These are phyloP conservation scores for Xylariaceae sp. DNA, from an alignment of 2,329 filamentous ascomycete genomes.

Conservation along the genomic window DNA sequence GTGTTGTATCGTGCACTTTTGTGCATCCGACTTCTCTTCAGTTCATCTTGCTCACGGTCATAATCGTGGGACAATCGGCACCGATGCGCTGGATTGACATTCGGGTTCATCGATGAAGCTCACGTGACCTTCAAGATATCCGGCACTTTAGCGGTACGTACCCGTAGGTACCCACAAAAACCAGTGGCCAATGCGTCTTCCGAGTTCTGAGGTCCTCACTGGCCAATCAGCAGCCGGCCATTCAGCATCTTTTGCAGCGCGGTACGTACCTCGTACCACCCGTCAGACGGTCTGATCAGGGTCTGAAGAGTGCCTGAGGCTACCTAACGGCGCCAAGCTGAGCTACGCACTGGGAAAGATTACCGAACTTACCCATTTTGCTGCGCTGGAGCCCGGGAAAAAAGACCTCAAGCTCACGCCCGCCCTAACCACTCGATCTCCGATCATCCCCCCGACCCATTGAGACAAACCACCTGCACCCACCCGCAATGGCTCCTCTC, in stretches of 20 bases:
- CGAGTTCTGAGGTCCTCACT: background rate
- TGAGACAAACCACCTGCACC: conserved; percentile 19
- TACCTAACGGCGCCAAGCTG: conserved; percentile 14
- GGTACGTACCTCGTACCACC: conserved; percentile 18
- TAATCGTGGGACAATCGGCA: too few relatives aligned
- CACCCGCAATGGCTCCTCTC: conserved; percentile 60
- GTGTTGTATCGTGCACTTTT: too few relatives aligned
- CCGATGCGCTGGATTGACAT: too few relatives aligned
- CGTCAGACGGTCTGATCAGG: background rate
- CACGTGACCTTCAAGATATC: too few relatives aligned
- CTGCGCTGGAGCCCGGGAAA: conserved; percentile 32
- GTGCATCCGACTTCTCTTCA: too few relatives aligned
- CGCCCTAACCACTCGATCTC: conserved; percentile 22
- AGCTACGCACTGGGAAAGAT: conserved; percentile 12
- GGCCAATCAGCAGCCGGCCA: conserved; percentile 44
- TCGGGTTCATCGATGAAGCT: too few relatives aligned
- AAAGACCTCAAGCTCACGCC: conserved; percentile 45
- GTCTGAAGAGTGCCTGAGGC: conserved; percentile 40
- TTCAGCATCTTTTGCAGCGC: conserved; percentile 36
- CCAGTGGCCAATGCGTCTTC: conserved; percentile 8
- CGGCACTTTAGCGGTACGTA: too few relatives aligned
- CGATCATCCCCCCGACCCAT: conserved; percentile 24
- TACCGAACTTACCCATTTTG: conserved; percentile 20
- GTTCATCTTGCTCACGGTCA: too few relatives aligned
- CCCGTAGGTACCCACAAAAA: background rate